Conservation (phyloP, 2,329 filamentous ascomycete species). For the Cercospora sp. region DNA sequence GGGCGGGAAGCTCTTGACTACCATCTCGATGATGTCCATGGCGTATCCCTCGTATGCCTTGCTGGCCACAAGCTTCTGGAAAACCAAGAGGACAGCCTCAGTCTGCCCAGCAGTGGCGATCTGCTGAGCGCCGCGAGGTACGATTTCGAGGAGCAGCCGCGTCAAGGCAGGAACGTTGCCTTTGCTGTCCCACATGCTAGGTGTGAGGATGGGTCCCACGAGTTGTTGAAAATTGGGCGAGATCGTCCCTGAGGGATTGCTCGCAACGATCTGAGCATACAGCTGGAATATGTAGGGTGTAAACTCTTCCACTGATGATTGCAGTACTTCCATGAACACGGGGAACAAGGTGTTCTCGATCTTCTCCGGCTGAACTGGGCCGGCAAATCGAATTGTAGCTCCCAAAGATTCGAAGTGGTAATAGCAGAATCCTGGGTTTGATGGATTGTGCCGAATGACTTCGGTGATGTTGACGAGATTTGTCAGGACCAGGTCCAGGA, state of each 20-base stretch:
- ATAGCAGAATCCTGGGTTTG: slow-evolving; percentile 97
- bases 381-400: slow-evolving; percentile 78
- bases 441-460: slow-evolving; percentile 90
- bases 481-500: slow-evolving; percentile 74
- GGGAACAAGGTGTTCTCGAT: slow-evolving; percentile 80
- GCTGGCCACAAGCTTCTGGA: slow-evolving; percentile 80
- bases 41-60: slow-evolving; percentile 84
- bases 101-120: slow-evolving; percentile 79
- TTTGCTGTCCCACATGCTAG: slow-evolving; percentile 84
- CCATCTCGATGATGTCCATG: slow-evolving; percentile 84
- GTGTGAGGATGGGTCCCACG: slow-evolving; percentile 73
- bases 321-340: slow-evolving; percentile 77
- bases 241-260: slow-evolving; percentile 74
- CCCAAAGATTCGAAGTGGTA: slow-evolving; percentile 96
- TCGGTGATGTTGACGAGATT: slow-evolving; percentile 88
- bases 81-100: slow-evolving; percentile 88
- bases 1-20: slow-evolving; percentile 71
- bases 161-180: slow-evolving; percentile 92
- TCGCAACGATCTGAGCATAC: slow-evolving; percentile 84
- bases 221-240: slow-evolving; percentile 79
- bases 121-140: slow-evolving; percentile 70
- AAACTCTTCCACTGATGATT: slow-evolving; percentile 87
- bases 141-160: slow-evolving; percentile 78
- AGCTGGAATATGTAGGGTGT: slow-evolving; percentile 96
- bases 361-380: slow-evolving; percentile 65